Base-by-base conservation (phyloP, 495 filamentous ascomycete species). In the Penicillium soppii region DNA sequence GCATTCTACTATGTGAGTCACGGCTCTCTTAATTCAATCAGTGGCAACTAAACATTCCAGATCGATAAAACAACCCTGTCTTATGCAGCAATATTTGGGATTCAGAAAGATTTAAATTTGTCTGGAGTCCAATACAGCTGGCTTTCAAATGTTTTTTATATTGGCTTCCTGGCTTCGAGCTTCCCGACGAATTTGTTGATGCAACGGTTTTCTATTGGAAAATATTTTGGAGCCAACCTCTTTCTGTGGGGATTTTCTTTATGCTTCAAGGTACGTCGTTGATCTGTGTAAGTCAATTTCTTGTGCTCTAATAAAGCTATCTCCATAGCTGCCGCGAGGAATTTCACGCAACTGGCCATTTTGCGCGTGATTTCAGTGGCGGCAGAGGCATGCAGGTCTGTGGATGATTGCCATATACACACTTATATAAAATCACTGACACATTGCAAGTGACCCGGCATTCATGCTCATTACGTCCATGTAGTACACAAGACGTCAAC, bases 31-130 rank as follows among this genome's bases (percentile, higher is more conserved):
- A 27, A 4, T 9, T 9, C 4, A 27, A 27, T 27, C 25, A 9
- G 9, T 4, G 25, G 5, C 13, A 12, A 32, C 29, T 32, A 10
- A 12, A 12, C 7, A 32, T 12, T 32, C n/a, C 3, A 32, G 29
- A 32, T 79, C 47, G 76, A 81, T 50, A 78, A 81, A 60, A 80
- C 77, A 1, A 81, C 77, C 0, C 58, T 82, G n/a, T 77, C 74
- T 4, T 81, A 81, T 61, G 77, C 78, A 5, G 74, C 78, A 5
- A 75, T 83, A 20, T 83, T 84, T 56, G 78, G 77, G 0, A 81
- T 84, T 44, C 46, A 68, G 35, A 63, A 78, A 9, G 76, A 54
- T 60, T 44, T 76, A 19, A 48, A 74, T 8, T 61, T 83, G 2
- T 55, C 62, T 10, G 80, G 80, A 7, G 58, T 66, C 0, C 65